Conservation (phyloP, 352 stramenopile genomes). For the Globisporangium paddicum region DNA sequence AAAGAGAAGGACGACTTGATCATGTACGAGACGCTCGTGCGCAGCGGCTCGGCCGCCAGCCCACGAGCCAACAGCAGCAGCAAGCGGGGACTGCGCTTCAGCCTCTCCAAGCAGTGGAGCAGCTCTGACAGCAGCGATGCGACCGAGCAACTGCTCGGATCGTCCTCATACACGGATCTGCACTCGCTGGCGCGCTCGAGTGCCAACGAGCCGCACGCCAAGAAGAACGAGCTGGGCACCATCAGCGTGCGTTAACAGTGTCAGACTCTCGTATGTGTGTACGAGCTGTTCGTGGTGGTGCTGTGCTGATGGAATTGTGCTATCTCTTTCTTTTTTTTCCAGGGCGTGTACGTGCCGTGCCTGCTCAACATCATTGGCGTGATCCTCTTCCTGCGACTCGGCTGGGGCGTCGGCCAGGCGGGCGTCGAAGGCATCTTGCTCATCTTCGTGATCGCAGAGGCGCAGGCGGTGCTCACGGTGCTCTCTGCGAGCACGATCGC, state of each 20-base stretch:
- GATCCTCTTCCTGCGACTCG: slow-evolving; percentile 86
- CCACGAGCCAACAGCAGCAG: neutral
- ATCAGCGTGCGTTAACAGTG: slow-evolving; percentile 33
- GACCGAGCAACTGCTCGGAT: neutral
- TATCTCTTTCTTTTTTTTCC: too few relatives aligned
- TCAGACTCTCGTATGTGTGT: too few relatives aligned
- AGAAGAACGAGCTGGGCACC: slow-evolving; percentile 31
- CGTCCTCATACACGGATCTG: slow-evolving; percentile 37
- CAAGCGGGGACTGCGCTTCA: slow-evolving; percentile 4
- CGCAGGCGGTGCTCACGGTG: slow-evolving; percentile 67
- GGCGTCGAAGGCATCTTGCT: slow-evolving; percentile 65
- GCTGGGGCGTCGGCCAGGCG: slow-evolving; percentile 81
- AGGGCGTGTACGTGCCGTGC: slow-evolving; percentile 86
- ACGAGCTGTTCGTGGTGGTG: too few relatives aligned
- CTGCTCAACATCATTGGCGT: slow-evolving; percentile 90
- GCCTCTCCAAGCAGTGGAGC: slow-evolving; percentile 12
- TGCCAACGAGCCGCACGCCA: slow-evolving; percentile 1
- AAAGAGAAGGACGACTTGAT: slow-evolving; percentile 2
- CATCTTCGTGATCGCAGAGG: slow-evolving; percentile 66
- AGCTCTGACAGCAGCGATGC: neutral
- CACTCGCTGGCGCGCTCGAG: slow-evolving; percentile 22
- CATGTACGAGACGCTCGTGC: slow-evolving; percentile 28
- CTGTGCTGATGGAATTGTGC: too few relatives aligned
- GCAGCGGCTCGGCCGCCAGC: neutral
- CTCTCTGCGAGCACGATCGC: slow-evolving; percentile 79